Evolutionary conservation across 2,329 filamentous ascomycete species (phyloP).

Genomic region (Xylaria sp.): DNA sequence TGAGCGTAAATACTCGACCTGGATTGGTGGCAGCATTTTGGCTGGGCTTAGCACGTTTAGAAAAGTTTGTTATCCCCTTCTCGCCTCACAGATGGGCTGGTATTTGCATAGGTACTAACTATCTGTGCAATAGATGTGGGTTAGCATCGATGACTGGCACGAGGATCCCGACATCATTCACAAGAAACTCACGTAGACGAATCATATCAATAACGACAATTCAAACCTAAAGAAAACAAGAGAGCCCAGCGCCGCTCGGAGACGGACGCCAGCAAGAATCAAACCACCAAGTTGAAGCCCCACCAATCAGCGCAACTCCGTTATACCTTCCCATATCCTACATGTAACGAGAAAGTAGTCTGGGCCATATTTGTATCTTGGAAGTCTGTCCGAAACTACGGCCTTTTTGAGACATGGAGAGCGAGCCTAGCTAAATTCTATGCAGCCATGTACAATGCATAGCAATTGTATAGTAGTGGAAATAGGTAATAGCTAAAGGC

Average conservation of each 20-base stretch:
- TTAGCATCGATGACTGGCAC: conserved; percentile 99
- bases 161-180: conserved; percentile 99
- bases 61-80: conserved; percentile 74
- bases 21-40: conserved; percentile 98
- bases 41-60: conserved; percentile 97
- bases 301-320: conserved; percentile 2
- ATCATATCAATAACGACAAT: conserved; percentile 12
- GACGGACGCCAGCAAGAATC: conserved; percentile 1
- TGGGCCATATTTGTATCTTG: conserved; percentile 16
- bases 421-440: conserved; percentile 4
- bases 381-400: neutral
- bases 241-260: neutral
- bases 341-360: conserved; percentile 6
- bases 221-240: conserved; percentile 14
- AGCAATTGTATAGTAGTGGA: conserved; percentile 8
- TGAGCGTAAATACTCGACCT: conserved; percentile 97
- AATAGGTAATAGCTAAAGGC: conserved; percentile 2
- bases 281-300: neutral
- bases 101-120: conserved; percentile 32
- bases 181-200: conserved; percentile 85
- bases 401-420: neutral
- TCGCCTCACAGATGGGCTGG: neutral
- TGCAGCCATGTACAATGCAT: conserved; percentile 17
- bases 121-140: conserved; percentile 82
- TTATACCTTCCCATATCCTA: conserved; percentile 14